phyloP scores from a whole-genome alignment of 306 rosid species.

The Medicago ruthenica region DNA sequence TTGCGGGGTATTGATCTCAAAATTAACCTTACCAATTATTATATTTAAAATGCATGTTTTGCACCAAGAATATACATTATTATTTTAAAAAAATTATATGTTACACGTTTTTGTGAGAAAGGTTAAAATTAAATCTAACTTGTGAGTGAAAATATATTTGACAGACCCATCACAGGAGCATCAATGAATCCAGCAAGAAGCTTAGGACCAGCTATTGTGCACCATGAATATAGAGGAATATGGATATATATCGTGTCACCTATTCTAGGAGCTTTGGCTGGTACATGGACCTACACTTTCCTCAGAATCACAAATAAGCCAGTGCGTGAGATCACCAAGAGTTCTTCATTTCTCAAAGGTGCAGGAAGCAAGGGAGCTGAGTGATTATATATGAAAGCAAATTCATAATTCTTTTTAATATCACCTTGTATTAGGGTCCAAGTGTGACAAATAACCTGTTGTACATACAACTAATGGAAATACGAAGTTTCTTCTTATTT shows the following conservation, averaged over 20 bases:
- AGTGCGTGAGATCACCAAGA: neutral
- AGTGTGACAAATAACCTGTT: neutral
- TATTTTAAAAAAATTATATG: neutral
- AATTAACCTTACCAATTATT: neutral
- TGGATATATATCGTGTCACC: constrained; percentile 7
- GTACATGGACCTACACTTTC: constrained; percentile 16
- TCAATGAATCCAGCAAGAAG: constrained; percentile 33
- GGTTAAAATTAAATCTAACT: neutral
- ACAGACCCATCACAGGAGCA: constrained; percentile 6
- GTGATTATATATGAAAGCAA: neutral
- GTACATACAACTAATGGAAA: neutral
- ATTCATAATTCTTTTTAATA: neutral
- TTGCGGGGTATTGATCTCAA: neutral
- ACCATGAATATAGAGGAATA: neutral
- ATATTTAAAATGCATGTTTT: neutral
- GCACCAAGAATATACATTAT: neutral
- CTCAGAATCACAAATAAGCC: neutral
- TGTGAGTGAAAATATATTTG: neutral
- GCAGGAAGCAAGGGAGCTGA: neutral
- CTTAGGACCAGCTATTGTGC: constrained; percentile 27
- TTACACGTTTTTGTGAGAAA: neutral
- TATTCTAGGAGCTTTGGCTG: constrained; percentile 12
- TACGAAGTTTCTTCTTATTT: neutral
- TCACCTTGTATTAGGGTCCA: neutral
- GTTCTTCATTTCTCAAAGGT: neutral